These are phyloP conservation scores for Schwanniomyces sp. DNA, from an alignment of 805 yeast species.

Conservation along the genomic window DNA sequence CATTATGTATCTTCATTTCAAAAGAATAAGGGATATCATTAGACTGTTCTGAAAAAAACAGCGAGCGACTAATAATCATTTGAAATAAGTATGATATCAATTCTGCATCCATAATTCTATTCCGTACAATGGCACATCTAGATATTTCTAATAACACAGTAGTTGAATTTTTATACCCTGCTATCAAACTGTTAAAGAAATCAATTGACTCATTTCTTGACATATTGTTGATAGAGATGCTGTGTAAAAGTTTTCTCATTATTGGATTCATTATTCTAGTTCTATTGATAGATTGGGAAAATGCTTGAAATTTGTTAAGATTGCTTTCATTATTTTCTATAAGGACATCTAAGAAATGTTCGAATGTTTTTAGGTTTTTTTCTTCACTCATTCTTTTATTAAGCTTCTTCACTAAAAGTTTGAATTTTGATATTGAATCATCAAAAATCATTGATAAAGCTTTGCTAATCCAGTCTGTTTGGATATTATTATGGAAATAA, in stretches of 20 bases:
- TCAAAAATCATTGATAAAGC: background rate
- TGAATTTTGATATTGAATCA: background rate
- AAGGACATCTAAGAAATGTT: background rate
- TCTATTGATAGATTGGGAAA: conserved; percentile 1
- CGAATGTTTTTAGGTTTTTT: background rate
- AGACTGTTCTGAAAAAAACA: background rate
- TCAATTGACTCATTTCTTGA: background rate
- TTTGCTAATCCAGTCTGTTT: background rate
- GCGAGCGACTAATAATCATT: conserved; percentile 2
- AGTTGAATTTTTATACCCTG: conserved; percentile 2
- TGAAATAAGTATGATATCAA: conserved; percentile 3
- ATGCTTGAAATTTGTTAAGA: background rate
- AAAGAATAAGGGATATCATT: background rate
- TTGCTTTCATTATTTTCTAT: background rate
- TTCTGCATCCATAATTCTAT: conserved; percentile 7
- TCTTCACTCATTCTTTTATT: conserved; percentile 1
- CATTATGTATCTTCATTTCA: background rate
- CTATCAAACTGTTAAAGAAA: conserved; percentile 2
- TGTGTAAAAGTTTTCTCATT: background rate
- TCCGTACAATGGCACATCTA: conserved; percentile 7
- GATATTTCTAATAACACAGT: conserved; percentile 5
- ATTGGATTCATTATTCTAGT: conserved; percentile 2
- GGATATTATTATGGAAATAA: background rate
- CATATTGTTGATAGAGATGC: background rate
- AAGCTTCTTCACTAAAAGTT: conserved; percentile 2